Percentiles rank a stretch among this genome's conserved stretches.
Conservation (phyloP, 2,329 filamentous ascomycete species). For the Neurospora sp. region DNA sequence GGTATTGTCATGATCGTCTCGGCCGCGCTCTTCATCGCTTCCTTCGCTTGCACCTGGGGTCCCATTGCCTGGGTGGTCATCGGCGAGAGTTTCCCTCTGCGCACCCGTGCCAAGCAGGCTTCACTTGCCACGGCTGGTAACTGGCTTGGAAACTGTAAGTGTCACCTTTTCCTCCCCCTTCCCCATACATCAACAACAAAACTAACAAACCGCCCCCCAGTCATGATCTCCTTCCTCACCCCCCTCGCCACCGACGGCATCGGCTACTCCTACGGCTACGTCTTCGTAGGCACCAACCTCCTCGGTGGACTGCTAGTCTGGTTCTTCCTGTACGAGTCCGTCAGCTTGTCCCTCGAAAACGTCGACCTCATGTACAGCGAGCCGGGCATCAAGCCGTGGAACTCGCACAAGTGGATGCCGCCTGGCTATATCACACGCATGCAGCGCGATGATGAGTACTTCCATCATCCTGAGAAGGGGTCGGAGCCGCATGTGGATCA, state of each 20-base stretch:
- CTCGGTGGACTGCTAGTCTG: conserved; percentile 48
- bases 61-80: conserved; percentile 60
- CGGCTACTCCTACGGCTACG: conserved; percentile 51
- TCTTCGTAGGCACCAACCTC: conserved; percentile 54
- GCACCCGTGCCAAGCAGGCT: conserved; percentile 44
- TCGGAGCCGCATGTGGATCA: neutral
- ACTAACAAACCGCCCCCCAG: conserved; percentile 6
- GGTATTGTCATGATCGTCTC: conserved; percentile 63
- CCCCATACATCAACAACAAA: too few species aligned
- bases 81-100: conserved; percentile 53
- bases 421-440: conserved; percentile 15
- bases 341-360: conserved; percentile 44
- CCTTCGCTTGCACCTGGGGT: conserved; percentile 60
- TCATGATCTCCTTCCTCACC: conserved; percentile 50
- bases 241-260: conserved; percentile 55
- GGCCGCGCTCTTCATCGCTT: conserved; percentile 64
- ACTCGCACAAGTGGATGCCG: conserved; percentile 36
- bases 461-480: conserved; percentile 1
- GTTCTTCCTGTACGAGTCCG: conserved; percentile 55
- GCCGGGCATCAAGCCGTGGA: conserved; percentile 42
- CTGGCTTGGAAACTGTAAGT: conserved; percentile 47
- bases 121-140: conserved; percentile 43
- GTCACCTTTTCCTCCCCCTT: conserved; percentile 28
- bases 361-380: conserved; percentile 56
- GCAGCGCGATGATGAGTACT: conserved; percentile 11